Percentiles rank a stretch among this genome's conserved stretches.
These are phyloP conservation scores for Erigeron philadelphicus DNA, from an alignment of 140 eudicot species.

Conservation along the genomic window DNA sequence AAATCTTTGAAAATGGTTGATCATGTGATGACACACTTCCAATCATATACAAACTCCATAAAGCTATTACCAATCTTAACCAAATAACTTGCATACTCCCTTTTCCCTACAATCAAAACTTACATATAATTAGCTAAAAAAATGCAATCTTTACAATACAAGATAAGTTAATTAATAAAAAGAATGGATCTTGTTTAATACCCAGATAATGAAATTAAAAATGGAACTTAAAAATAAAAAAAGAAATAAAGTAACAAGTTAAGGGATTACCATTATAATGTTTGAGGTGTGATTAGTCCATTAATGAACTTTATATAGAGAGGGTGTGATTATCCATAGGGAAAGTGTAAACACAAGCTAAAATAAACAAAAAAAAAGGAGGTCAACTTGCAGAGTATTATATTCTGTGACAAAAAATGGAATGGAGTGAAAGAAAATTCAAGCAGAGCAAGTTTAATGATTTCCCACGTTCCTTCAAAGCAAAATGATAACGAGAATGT, in stretches of 20 bases:
- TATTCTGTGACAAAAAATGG: neutral
- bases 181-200: neutral
- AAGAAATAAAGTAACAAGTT: neutral
- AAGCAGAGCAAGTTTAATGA: neutral
- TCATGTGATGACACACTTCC: slow-evolving; percentile 57
- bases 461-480: no score
- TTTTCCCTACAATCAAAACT: slow-evolving; percentile 23
- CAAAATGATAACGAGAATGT: no score
- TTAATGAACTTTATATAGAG: neutral
- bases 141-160: neutral
- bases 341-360: slow-evolving; percentile 21
- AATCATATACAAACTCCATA: slow-evolving; percentile 39
- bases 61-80: slow-evolving; percentile 34
- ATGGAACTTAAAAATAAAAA: neutral
- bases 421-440: slow-evolving; percentile 17
- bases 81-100: slow-evolving; percentile 35
- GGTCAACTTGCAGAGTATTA: slow-evolving; percentile 27
- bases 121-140: neutral
- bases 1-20: slow-evolving; percentile 72
- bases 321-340: neutral
- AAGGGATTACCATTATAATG: slow-evolving; percentile 21
- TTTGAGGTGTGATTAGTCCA: slow-evolving; percentile 21
- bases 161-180: neutral
- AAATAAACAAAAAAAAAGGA: neutral
- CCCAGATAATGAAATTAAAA: neutral